These are phyloP conservation scores for Teunomyces kruisii DNA, from an alignment of 805 yeast genomes.

Conservation along the genomic window DNA sequence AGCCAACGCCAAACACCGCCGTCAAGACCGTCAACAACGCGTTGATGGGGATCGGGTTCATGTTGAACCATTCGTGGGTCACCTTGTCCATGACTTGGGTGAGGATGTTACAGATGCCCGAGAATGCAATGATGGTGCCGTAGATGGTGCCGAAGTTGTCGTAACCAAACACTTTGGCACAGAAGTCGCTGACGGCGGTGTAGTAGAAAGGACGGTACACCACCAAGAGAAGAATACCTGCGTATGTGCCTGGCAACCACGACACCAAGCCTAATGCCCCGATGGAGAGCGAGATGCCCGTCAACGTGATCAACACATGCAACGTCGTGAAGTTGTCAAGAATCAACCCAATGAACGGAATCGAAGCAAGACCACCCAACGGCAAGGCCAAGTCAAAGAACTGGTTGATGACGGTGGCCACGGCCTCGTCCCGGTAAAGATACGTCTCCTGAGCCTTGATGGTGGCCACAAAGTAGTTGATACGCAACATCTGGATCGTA, in stretches of 20 bases:
- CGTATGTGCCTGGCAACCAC: constrained; percentile 54
- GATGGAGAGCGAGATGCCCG: constrained; percentile 55
- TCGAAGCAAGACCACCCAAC: constrained; percentile 80
- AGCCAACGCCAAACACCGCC: constrained; percentile 45
- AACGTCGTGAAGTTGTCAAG: constrained; percentile 73
- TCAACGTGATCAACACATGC: constrained; percentile 52
- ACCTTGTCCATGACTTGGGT: constrained; percentile 68
- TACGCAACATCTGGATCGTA: constrained; percentile 84
- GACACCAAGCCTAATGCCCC: constrained; percentile 72
- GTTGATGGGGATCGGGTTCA: constrained; percentile 84
- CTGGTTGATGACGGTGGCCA: constrained; percentile 50
- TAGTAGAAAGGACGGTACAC: constrained; percentile 89
- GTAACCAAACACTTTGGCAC: constrained; percentile 92
- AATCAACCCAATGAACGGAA: constrained; percentile 81
- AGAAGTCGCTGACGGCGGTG: constrained; percentile 87
- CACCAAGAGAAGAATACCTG: constrained; percentile 72
- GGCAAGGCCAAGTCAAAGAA: constrained; percentile 88
- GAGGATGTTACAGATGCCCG: constrained; percentile 76
- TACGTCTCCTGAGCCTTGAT: constrained; percentile 78
- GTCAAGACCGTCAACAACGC: constrained; percentile 53
- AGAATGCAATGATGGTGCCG: constrained; percentile 77
- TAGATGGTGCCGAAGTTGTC: constrained; percentile 89
- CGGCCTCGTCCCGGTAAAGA: constrained; percentile 52
- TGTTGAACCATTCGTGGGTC: constrained; percentile 66
- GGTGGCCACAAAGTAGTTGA: constrained; percentile 92